A percentile compares a stretch with the other conserved stretches of the same genome.
phyloP scores from a whole-genome alignment of 2,329 filamentous ascomycete genomes.

The Curvularia spicifera region DNA sequence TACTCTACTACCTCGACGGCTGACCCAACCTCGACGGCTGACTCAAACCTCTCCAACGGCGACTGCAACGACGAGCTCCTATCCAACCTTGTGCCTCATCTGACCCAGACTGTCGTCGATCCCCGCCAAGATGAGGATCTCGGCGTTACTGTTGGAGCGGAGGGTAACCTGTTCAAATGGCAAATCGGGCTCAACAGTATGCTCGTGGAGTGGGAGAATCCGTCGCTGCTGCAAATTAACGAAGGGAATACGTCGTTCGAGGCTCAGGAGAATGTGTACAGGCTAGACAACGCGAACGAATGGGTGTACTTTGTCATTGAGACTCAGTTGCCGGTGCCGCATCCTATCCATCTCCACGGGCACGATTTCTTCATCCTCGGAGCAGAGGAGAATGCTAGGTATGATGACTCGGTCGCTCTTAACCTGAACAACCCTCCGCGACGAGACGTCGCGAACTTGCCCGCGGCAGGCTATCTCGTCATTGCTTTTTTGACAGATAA shows the following conservation, averaged over 20 bases:
- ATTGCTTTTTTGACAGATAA: conserved; percentile 48
- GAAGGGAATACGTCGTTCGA: conserved; percentile 42
- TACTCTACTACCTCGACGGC: conserved; percentile 34
- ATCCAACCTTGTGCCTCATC: conserved; percentile 31
- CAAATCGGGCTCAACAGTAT: conserved; percentile 50
- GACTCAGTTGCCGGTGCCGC: conserved; percentile 44
- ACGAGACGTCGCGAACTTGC: conserved; percentile 43
- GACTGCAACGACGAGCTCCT: conserved; percentile 38
- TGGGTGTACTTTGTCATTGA: conserved; percentile 53
- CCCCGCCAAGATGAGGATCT: conserved; percentile 27
- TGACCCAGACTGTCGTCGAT: conserved; percentile 45
- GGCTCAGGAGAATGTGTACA: conserved; percentile 38
- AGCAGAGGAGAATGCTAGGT: conserved; percentile 36
- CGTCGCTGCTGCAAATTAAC: conserved; percentile 47
- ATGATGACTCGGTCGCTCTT: conserved; percentile 20
- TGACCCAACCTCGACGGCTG: conserved; percentile 44
- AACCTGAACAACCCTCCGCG: conserved; percentile 42
- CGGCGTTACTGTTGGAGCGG: conserved; percentile 40
- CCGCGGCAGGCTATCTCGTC: conserved; percentile 40
- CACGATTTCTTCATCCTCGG: conserved; percentile 19
- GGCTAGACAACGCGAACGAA: conserved; percentile 33
- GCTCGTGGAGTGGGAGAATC: conserved; percentile 48
- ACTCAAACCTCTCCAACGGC: conserved; percentile 44
- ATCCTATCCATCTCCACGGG: conserved; percentile 44
- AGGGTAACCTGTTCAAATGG: conserved; percentile 50